These are phyloP conservation scores for Ganoderma boninense DNA, from an alignment of 1,284 basidiomycete species.

Conservation along the genomic window DNA sequence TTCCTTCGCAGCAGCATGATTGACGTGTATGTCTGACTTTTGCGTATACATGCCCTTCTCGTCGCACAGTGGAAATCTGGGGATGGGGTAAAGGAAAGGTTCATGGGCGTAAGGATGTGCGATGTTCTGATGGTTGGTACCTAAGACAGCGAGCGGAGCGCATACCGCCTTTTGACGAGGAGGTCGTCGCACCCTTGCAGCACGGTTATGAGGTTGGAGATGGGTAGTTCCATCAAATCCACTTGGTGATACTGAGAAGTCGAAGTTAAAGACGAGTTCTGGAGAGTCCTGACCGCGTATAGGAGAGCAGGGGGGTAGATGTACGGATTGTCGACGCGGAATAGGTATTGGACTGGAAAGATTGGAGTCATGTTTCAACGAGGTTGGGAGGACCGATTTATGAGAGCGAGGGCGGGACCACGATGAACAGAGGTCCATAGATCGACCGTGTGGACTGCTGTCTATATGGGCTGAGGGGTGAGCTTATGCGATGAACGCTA, in stretches of 20 bases:
- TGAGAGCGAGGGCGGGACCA: slow-evolving; percentile 3
- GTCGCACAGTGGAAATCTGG: slow-evolving; percentile 16
- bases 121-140: background rate
- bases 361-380: background rate
- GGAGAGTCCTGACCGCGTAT: slow-evolving; percentile 26
- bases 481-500: background rate
- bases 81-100: slow-evolving; percentile 28
- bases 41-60: background rate
- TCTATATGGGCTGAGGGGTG: background rate
- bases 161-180: slow-evolving; percentile 26
- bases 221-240: slow-evolving; percentile 16
- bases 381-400: background rate
- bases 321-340: slow-evolving; percentile 27
- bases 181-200: slow-evolving; percentile 20
- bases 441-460: slow-evolving; percentile 5
- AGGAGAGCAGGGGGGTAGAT: slow-evolving; percentile 30
- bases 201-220: slow-evolving; percentile 27
- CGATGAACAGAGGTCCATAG: slow-evolving; percentile 4
- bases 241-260: slow-evolving; percentile 33
- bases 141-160: slow-evolving; percentile 17
- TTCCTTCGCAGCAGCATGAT: background rate
- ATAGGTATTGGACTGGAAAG: slow-evolving; percentile 32
- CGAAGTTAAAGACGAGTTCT: slow-evolving; percentile 35
- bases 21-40: background rate
- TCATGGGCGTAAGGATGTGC: slow-evolving; percentile 26